A percentile compares a stretch with the other conserved stretches of the same genome.
phyloP scores from a whole-genome alignment of 129 eudicot genomes.

The Centaurea solstitialis region DNA sequence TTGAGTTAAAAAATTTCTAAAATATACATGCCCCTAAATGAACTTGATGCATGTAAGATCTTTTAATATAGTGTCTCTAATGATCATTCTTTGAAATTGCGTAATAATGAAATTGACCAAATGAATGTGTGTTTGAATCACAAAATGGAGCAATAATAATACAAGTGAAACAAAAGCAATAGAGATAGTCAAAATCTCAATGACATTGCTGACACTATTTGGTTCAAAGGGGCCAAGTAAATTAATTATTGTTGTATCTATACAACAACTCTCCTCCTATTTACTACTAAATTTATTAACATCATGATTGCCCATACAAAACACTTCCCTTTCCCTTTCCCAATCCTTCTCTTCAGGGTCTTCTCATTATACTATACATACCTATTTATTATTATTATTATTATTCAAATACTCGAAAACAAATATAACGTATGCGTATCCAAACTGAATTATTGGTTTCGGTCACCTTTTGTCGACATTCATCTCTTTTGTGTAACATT shows the following conservation, averaged over 20 bases:
- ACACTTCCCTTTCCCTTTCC: constrained; percentile 13
- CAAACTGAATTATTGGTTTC: constrained; percentile 10
- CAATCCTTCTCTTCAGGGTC: not conserved
- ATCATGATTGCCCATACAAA: constrained; percentile 33
- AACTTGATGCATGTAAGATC: not conserved
- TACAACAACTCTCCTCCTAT: constrained; percentile 10
- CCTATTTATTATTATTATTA: not conserved
- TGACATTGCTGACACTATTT: constrained; percentile 22
- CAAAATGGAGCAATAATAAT: constrained; percentile 27
- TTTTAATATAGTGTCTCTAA: not conserved
- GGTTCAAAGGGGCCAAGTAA: constrained; percentile 24
- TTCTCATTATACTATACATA: not conserved
- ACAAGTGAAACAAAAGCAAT: constrained; percentile 23
- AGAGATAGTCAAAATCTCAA: constrained; percentile 35
- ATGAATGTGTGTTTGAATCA: constrained; percentile 33
- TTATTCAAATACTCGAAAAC: not conserved
- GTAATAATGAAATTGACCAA: not conserved
- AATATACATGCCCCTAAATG: not conserved
- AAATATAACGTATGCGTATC: not conserved
- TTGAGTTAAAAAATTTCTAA: not conserved
- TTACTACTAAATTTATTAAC: constrained; percentile 15
- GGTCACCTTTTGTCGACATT: not conserved
- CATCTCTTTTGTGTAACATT: not conserved
- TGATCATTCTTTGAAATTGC: not conserved
- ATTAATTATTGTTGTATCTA: not conserved